A percentile compares a stretch with the other conserved stretches of the same genome.
phyloP scores from a whole-genome alignment of 2,329 filamentous ascomycete genomes.

The Zymoseptoria passerinii region DNA sequence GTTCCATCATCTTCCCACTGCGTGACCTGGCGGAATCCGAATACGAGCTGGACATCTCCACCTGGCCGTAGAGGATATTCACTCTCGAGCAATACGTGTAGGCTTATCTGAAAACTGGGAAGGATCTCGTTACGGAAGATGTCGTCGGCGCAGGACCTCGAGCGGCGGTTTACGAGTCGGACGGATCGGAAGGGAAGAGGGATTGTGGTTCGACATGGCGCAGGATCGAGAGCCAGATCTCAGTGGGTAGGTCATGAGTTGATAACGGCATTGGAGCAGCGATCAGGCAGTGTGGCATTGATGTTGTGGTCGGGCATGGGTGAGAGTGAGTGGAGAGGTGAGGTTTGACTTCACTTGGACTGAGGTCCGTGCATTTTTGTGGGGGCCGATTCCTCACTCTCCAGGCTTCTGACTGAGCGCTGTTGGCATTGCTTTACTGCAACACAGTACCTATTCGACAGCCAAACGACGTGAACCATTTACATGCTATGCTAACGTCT shows the following conservation, averaged over 20 bases:
- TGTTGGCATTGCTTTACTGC: too few relatives aligned
- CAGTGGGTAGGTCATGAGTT: conserved; percentile 1
- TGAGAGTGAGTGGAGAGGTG: background rate
- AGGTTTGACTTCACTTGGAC: background rate
- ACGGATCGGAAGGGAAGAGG: conserved; percentile 1
- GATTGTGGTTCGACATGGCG: background rate
- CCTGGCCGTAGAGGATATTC: background rate
- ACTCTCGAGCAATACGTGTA: background rate
- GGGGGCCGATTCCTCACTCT: too few relatives aligned
- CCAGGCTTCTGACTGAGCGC: too few relatives aligned
- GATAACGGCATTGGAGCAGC: conserved; percentile 1
- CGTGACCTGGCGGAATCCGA: background rate
- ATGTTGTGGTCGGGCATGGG: background rate
- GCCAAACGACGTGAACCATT: too few relatives aligned
- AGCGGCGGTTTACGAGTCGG: background rate
- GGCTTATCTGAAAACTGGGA: background rate
- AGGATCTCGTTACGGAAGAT: conserved; percentile 1
- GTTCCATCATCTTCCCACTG: background rate
- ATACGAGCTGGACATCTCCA: background rate
- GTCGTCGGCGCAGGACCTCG: background rate
- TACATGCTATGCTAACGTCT: too few relatives aligned
- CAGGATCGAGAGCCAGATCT: conserved; percentile 4
- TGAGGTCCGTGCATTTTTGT: background rate
- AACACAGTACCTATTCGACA: too few relatives aligned
- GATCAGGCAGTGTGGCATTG: background rate